These are phyloP conservation scores for Gamsiella multidivaricata DNA, from an alignment of 192 early-diverging fungal species.

Conservation along the genomic window DNA sequence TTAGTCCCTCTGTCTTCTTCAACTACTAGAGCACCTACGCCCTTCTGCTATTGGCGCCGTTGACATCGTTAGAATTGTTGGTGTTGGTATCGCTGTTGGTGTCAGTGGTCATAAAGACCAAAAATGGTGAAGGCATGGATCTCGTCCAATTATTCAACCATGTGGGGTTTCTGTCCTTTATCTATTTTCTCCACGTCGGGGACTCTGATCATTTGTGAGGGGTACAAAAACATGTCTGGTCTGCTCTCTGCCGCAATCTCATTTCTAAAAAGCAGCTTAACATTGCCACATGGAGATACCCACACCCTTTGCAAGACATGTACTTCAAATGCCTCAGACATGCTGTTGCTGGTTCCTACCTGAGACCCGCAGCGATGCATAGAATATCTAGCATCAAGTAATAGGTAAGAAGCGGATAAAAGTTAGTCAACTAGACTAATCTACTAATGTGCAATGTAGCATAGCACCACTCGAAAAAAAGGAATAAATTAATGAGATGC, in stretches of 20 bases:
- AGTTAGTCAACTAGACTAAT: neutral
- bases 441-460: no score
- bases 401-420: neutral
- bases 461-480: no score
- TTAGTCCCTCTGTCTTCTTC: no score
- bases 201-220: no score
- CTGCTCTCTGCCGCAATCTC: no score
- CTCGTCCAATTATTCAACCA: neutral
- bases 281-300: neutral
- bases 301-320: neutral
- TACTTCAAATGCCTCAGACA: neutral
- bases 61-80: no score
- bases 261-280: neutral
- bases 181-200: neutral
- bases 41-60: no score
- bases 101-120: no score
- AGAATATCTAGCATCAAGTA: slow-evolving; percentile 24
- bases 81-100: no score
- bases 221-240: no score
- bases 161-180: neutral
- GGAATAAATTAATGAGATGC: no score
- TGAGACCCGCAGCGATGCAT: slow-evolving; percentile 33
- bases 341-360: slow-evolving; percentile 25
- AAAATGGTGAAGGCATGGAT: neutral
- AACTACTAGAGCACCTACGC: no score